A percentile compares a stretch with the other conserved stretches of the same genome.
Conservation (phyloP, 1,139 yeast genomes). For the Geotrichum carabidarum region DNA sequence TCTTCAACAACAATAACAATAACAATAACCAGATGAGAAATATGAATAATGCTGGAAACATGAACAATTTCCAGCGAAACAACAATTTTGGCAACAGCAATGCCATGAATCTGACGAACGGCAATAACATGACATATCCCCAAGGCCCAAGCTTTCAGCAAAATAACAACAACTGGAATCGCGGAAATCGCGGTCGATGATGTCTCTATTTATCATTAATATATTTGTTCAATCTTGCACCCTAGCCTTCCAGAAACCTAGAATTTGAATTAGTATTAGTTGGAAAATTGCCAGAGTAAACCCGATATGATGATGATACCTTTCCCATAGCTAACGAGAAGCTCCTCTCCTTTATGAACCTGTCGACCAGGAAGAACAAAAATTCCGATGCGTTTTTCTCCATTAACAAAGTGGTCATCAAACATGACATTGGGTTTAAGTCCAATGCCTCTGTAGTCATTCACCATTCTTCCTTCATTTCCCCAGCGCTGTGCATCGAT, state of each 20-base stretch:
- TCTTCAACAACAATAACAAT: constrained; percentile 2
- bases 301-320: constrained; percentile 8
- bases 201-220: background rate
- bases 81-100: background rate
- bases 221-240: background rate
- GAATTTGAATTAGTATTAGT: background rate
- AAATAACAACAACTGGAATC: constrained; percentile 1
- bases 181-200: background rate
- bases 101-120: background rate
- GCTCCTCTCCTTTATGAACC: constrained; percentile 28
- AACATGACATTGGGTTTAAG: constrained; percentile 28
- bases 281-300: background rate
- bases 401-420: constrained; percentile 26
- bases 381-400: constrained; percentile 28
- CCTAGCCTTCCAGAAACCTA: constrained; percentile 27
- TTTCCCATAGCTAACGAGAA: constrained; percentile 30
- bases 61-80: constrained; percentile 10
- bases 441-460: constrained; percentile 32
- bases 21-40: constrained; percentile 7
- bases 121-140: background rate
- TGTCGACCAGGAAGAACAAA: constrained; percentile 22
- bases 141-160: background rate
- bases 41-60: background rate
- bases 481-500: constrained; percentile 30
- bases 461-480: constrained; percentile 32